Evolutionary conservation across 345 rosid genomes (phyloP).

Genomic region (Raphanus raphanistrum): DNA sequence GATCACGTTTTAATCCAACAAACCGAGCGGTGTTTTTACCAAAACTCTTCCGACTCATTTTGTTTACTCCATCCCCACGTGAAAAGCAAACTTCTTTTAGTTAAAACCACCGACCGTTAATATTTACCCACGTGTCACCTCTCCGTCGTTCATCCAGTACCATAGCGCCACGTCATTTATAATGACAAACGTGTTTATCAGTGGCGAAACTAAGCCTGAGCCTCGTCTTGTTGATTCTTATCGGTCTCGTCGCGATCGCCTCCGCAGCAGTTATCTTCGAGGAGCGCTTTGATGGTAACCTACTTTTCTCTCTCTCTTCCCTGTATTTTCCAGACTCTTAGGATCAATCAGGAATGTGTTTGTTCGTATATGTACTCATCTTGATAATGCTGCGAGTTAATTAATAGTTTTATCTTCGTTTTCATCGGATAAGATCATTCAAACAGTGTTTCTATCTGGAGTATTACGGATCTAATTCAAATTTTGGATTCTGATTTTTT

Average conservation of each 20-base stretch:
- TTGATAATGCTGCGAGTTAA: neutral
- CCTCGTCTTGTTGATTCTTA: slow-evolving; percentile 38
- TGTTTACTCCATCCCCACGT: slow-evolving; percentile 26
- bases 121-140: slow-evolving; percentile 27
- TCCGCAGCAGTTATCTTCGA: slow-evolving; percentile 80
- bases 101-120: slow-evolving; percentile 17
- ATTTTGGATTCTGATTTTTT: neutral
- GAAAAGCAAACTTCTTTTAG: slow-evolving; percentile 25
- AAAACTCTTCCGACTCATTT: slow-evolving; percentile 20
- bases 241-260: slow-evolving; percentile 50
- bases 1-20: slow-evolving; percentile 23
- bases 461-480: slow-evolving; percentile 18
- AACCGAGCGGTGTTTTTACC: slow-evolving; percentile 14
- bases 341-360: neutral
- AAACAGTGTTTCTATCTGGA: neutral
- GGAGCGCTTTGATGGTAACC: slow-evolving; percentile 83
- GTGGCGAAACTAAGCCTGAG: slow-evolving; percentile 47
- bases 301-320: neutral
- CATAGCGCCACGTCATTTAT: slow-evolving; percentile 39
- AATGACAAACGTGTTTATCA: slow-evolving; percentile 39
- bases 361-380: neutral
- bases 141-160: slow-evolving; percentile 36
- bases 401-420: neutral
- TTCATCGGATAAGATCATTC: slow-evolving; percentile 4
- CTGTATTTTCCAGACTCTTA: too few relatives aligned